Evolutionary conservation across 768 basidiomycete genomes (phyloP), one percentile per base, ranked within the genome.

Genomic region (Tephrocybe sp.): DNA sequence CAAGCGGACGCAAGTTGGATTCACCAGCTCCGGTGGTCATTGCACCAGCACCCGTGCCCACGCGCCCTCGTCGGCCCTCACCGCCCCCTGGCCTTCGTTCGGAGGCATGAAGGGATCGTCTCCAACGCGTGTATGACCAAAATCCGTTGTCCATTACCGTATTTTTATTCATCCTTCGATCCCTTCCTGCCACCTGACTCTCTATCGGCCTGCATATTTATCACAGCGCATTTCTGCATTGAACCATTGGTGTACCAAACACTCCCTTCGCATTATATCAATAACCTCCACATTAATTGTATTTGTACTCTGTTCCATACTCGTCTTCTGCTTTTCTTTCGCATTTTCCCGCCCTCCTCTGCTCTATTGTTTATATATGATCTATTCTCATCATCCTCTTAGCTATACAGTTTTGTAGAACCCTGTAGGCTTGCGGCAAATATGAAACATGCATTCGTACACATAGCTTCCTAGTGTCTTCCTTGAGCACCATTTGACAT

Each of bases 21-120:
- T 54, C 47, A 10, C 52, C 56, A 11, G 47, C 48, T 3, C 52
- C 46, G 23, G 39, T 57, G 34, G 48, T 44, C 5, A 53, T 55
- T 39, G 50, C 53, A 17, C 45, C 56, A 17, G 59, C 48, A 2
- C 45, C 50, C 11, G 26, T 23, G 5, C 45, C 39, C 30, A 26
- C 7, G 35, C 58, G 46, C 31, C 5, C 35, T 13, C 47, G 39
- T 30, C 49, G 38, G 39, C 38, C 20, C 8, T 44, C 51, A 22
- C 44, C 51, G 4, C 33, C 55, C 4, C 44, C 48, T 34, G 39
- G 20, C 16, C 38, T 42, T n/a, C 17, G 23, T 36, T 30, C 32
- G 5, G 47, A 48, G 5, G 39, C 46, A 5, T 8, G n/a, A 31
- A 20, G 1, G n/a, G 20, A 4, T 32, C 16, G 16, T 13, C 32